Conservation (phyloP, 164 flowering plant species). For the Saururus chinensis region DNA sequence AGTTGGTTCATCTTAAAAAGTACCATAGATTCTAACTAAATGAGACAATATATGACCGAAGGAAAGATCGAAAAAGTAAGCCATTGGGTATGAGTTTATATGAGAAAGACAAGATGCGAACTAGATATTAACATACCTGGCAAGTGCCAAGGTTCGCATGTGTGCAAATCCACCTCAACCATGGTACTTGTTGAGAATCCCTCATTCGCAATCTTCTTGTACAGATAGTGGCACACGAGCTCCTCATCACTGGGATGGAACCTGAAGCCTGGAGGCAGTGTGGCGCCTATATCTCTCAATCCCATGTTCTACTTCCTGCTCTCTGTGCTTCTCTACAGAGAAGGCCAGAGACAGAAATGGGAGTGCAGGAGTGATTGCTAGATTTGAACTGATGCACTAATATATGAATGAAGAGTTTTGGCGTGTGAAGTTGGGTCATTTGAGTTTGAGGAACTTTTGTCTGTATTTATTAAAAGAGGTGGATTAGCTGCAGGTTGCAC, state of each 20-base stretch:
- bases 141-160: slow-evolving; percentile 90
- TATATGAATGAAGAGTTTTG: neutral
- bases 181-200: slow-evolving; percentile 42
- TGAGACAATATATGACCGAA: too few species aligned
- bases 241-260: slow-evolving; percentile 82
- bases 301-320: slow-evolving; percentile 29
- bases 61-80: too few species aligned
- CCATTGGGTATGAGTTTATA: too few species aligned
- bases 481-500: neutral
- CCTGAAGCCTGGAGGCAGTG: slow-evolving; percentile 78
- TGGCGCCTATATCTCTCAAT: slow-evolving; percentile 59
- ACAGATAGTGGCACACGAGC: slow-evolving; percentile 72
- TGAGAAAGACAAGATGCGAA: too few species aligned
- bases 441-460: neutral
- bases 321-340: neutral
- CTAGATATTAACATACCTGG: slow-evolving; percentile 60
- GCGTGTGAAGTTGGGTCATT: neutral
- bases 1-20: too few species aligned
- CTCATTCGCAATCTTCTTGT: slow-evolving; percentile 55
- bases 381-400: neutral
- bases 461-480: neutral
- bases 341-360: neutral
- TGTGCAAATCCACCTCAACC: slow-evolving; percentile 77
- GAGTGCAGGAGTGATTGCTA: neutral
- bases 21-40: too few species aligned